Conservation (phyloP, 169 alveolate species). For the Plasmodium fragile region DNA sequence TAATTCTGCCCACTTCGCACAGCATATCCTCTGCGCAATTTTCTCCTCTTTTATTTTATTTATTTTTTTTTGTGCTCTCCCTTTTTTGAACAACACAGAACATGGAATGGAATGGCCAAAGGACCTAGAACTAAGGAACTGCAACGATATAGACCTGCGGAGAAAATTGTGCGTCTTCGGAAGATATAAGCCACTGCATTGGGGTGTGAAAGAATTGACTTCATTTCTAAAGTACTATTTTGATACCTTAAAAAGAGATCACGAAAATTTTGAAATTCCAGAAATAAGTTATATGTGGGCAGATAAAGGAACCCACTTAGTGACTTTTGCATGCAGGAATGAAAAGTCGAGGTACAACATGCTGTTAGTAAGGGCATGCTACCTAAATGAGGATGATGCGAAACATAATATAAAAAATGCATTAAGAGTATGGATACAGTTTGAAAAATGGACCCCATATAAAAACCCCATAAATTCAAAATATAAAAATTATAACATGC, state of each 20-base stretch:
- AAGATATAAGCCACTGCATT: conserved; percentile 56
- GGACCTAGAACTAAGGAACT: conserved; percentile 31
- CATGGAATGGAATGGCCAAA: conserved; percentile 68
- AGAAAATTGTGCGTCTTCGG: conserved; percentile 55
- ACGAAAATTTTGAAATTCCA: conserved; percentile 57
- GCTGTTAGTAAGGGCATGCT: conserved; percentile 66
- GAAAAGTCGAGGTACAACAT: conserved; percentile 56
- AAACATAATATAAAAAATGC: conserved; percentile 41
- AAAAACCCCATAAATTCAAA: conserved; percentile 5
- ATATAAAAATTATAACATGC: conserved; percentile 26
- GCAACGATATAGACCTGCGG: conserved; percentile 35
- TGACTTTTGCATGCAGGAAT: conserved; percentile 64
- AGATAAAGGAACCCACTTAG: conserved; percentile 68
- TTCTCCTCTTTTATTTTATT: neutral
- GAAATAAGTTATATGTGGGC: conserved; percentile 72
- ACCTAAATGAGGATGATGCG: conserved; percentile 68
- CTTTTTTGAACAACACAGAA: conserved; percentile 4
- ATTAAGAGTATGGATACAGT: conserved; percentile 62
- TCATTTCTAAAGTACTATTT: conserved; percentile 37
- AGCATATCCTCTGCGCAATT: neutral
- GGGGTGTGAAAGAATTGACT: conserved; percentile 64
- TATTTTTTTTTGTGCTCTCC: neutral
- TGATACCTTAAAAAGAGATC: conserved; percentile 47
- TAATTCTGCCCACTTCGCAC: neutral
- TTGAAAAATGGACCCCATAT: conserved; percentile 71